Base-by-base conservation (phyloP, 345 rosid species). In the Rhizophora apiculata region DNA sequence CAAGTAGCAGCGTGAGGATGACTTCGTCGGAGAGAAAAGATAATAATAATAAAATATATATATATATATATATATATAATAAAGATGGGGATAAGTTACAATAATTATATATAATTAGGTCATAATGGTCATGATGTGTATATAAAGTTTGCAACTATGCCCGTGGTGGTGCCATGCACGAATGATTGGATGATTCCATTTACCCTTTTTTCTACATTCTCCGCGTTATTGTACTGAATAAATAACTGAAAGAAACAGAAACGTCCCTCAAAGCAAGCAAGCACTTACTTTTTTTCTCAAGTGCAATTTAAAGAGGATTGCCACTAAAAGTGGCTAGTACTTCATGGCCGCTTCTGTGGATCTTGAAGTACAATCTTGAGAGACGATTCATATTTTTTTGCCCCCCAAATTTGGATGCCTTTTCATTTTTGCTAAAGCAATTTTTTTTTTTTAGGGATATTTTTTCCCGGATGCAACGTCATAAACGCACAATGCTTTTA, bases 251-350 rank as follows among this genome's bases (percentile, higher is more conserved):
- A 74, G 55, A 32, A 74, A 70, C 65, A 64, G 78, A 73, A 72
- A 69, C 80, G 84, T 82, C 85, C 83, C 76, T 73, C 79, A 85
- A 82, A 76, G 74, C 81, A 79, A 76, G 69, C 79, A 81, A 80
- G 65, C 65, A 34, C 6, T 22, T 26, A 1, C 39, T 11, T 19
- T 4, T 6, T 27, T 76, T 76, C 55, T 65, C 75, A 27, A 82
- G 81, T 83, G 87, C 85, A 79, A 66, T 75, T 60, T 64, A 54
- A 79, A 83, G 85, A 70, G 78, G 74, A 48, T 60, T 64, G 74
- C 76, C 89, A 85, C 86, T 76, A 80, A 67, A 76, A 74, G 74
- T 77, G 85, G 82, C 65, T 60, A 52, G 6, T 29, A 74, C 72
- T 66, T 64, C 70, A 29, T 81, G 77, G 70, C 68, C 39, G 32